Evolutionary conservation across 2,329 filamentous ascomycete species (phyloP), one percentile per base, ranked within the genome.

Genomic region (Pseudocercospora macadamiae): DNA sequence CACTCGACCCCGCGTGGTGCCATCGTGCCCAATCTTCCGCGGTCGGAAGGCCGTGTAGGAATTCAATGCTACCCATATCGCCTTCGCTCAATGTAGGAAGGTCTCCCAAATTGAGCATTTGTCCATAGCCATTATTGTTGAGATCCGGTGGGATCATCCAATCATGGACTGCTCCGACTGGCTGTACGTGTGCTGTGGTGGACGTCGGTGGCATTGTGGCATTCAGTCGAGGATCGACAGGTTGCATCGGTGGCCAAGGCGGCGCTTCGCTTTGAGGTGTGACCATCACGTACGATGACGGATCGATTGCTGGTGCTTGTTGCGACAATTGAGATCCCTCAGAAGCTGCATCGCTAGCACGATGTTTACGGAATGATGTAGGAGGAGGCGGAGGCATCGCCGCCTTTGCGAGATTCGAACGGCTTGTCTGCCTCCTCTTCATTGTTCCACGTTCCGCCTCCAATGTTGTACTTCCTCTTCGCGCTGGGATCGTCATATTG

Each of bases 381-480:
- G 59, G 32, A 3, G 63, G 57, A 19, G 42, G 61, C 63, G 63
- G 59, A 21, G 42, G 61, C 64, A 68, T 68, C 1, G 64, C 9
- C 12, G 54, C 56, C 12, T 36, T 10, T 18, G 39, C 32, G 4
- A 21, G 23, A 2, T 39, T 44, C 1, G 14, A 37, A 9, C 48
- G 57, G 34, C 57, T 60, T 2, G 59, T 65, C n/a, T 68, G 64
- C 42, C 64, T 53, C 5, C 64, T 57, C 45, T 68, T 68, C 23
- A 54, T 18, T 2, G 59, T 32, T 4, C 59, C 57, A 51, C 63
- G 54, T 14, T 66, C 62, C 1, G 26, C 36, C 8, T 66, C 66
- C 3, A 64, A 9, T 5, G 51, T 55, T 4, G 57, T 57, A 44
- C 64, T 66, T 42, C 54, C 56, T 51, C 66, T 55, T 23, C 66